Evolutionary conservation across 140 eudicot genomes (phyloP), one percentile per base, ranked within the genome.

Genomic region (Anethum foeniculum): DNA sequence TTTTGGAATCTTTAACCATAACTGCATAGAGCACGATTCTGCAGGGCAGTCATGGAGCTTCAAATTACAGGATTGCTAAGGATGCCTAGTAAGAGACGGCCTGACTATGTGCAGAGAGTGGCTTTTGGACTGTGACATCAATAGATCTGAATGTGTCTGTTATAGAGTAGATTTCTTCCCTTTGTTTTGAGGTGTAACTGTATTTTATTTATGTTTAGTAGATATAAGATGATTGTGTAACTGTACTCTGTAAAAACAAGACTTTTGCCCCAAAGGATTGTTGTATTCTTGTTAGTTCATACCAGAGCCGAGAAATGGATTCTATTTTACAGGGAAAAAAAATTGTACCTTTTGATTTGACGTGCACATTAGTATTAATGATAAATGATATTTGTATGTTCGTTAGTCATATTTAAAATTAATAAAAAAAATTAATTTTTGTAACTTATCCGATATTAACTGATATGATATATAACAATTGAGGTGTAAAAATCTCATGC

Each of bases 61-160:
- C 99, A 95, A 69, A 87, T 95, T 36, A 87, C 93, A 32, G 97
- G 99, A 43, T 81, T 95, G 51, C 81, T 95, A 60, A 89, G 97
- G 75, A 92, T 95, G 99, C 99, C 97, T 38, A 90, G 90, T 86
- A 95, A 92, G 86, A 88, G 99, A 77, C 97, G 99, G 14, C 99
- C 96, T 49, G 97, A 95, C 87, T 88, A 73, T 75, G 97, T 95
- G 85, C 99, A 95, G 88, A 90, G 97, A 83, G 90, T 92, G 85
- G 97, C 92, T 46, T 95, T 95, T 80, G 99, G 99, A 78, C 87
- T 93, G 60, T 93, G 65, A 81, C 32, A 30, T 32, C 21, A 44
- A n/a, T 47, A 44, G 5, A 47, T 75, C 74, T 67, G 14, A 65
- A 13, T 30, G 34, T 1, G 41, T n/a, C 12, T 25, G 32, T 0